These are phyloP conservation scores for Daldinia decipiens DNA, from an alignment of 495 filamentous ascomycete genomes.

Conservation along the genomic window DNA sequence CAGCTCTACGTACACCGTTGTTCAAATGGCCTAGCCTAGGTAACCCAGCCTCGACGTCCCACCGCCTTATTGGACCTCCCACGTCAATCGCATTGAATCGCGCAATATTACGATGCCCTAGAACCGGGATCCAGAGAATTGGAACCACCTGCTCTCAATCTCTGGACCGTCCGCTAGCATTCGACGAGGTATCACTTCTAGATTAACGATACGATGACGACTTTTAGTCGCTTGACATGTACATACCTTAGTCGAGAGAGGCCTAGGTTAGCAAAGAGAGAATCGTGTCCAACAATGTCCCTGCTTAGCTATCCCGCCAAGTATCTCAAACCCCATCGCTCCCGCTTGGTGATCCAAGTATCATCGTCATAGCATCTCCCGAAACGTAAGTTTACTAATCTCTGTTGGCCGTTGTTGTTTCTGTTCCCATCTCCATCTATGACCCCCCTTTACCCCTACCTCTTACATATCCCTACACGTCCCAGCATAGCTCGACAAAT, in stretches of 20 bases:
- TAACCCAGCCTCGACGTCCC: constrained; percentile 44
- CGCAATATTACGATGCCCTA: constrained; percentile 58
- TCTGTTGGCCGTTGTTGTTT: constrained; percentile 17
- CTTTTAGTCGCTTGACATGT: constrained; percentile 30
- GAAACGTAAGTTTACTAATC: constrained; percentile 42
- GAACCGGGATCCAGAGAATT: constrained; percentile 45
- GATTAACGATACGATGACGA: constrained; percentile 42
- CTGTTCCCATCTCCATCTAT: constrained; percentile 25
- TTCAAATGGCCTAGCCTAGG: constrained; percentile 38
- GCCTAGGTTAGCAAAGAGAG: not conserved
- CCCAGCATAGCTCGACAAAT: constrained; percentile 26
- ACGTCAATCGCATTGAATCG: constrained; percentile 56
- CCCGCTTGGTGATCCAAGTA: constrained; percentile 41
- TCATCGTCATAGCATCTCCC: constrained; percentile 40
- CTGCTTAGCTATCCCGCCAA: constrained; percentile 33
- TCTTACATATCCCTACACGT: constrained; percentile 21
- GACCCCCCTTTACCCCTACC: constrained; percentile 21
- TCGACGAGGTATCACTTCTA: constrained; percentile 26
- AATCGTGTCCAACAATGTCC: constrained; percentile 20
- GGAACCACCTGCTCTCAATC: constrained; percentile 34
- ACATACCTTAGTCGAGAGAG: constrained; percentile 12
- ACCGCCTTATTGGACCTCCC: constrained; percentile 39
- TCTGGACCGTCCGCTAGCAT: constrained; percentile 35
- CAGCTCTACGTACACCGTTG: constrained; percentile 33
- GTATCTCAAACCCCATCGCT: constrained; percentile 34